phyloP scores from a whole-genome alignment of 176 grass and related monocot species.

The Rhynchospora breviuscula region DNA sequence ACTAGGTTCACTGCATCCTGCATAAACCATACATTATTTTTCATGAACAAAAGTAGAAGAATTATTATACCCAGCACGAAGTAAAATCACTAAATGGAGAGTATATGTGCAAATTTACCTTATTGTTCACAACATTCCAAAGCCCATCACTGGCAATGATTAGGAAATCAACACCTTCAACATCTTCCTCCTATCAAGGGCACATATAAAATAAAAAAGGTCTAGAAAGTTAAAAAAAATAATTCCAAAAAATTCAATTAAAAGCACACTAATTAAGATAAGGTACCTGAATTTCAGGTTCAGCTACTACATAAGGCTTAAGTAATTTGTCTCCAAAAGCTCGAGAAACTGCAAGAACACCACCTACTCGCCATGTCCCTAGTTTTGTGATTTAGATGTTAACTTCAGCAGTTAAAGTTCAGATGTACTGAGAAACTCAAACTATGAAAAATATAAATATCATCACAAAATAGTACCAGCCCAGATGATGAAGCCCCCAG shows the following conservation, averaged over 20 bases:
- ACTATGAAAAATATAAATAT: not conserved
- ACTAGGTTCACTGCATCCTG: slow-evolving; percentile 40
- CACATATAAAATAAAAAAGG: not conserved
- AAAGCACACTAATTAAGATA: not conserved
- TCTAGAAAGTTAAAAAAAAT: not conserved
- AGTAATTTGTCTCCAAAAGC: slow-evolving; percentile 43
- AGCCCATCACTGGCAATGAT: slow-evolving; percentile 46
- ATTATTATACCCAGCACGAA: not conserved
- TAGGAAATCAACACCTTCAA: slow-evolving; percentile 34
- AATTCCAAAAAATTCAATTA: not conserved
- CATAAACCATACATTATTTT: not conserved
- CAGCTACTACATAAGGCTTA: slow-evolving; percentile 40
- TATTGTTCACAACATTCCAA: slow-evolving; percentile 43
- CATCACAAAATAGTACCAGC: slow-evolving; percentile 23
- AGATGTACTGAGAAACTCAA: not conserved
- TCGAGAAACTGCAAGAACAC: slow-evolving; percentile 43
- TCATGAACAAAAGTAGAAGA: not conserved
- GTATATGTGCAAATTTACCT: slow-evolving; percentile 15
- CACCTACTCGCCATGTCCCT: slow-evolving; percentile 46
- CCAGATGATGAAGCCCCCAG: slow-evolving; percentile 43
- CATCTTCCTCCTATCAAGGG: slow-evolving; percentile 30
- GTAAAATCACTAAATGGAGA: not conserved
- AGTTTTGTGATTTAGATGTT: not conserved
- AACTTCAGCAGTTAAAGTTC: not conserved
- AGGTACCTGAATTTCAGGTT: slow-evolving; percentile 46